Evolutionary conservation across 805 yeast genomes (phyloP).

Genomic region (Saccharomycopsis malanga): DNA sequence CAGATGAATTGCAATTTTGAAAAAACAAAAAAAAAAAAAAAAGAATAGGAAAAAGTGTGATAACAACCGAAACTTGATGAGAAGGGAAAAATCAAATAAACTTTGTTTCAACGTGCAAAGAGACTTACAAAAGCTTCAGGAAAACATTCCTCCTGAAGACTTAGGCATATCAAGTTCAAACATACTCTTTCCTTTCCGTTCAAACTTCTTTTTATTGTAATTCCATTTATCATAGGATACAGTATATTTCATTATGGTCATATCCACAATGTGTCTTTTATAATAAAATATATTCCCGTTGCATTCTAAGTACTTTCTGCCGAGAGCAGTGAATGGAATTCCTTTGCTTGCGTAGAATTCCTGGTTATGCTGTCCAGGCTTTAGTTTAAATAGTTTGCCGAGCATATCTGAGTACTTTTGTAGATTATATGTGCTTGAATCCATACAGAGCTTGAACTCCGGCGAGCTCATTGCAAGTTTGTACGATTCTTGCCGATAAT

Average conservation of each 20-base stretch:
- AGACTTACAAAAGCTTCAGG: not conserved
- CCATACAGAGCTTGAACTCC: conserved; percentile 1
- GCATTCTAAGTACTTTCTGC: conserved; percentile 3
- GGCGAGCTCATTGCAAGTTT: conserved; percentile 5
- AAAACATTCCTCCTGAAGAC: not conserved
- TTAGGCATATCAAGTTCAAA: not conserved
- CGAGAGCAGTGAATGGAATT: conserved; percentile 19
- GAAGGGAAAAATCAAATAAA: no score
- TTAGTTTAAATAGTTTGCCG: not conserved
- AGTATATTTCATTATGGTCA: not conserved
- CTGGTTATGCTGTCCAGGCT: conserved; percentile 1
- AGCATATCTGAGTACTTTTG: not conserved
- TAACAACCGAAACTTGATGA: no score
- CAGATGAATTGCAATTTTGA: not conserved
- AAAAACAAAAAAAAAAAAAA: no score
- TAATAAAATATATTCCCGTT: not conserved
- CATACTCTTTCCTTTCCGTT: not conserved
- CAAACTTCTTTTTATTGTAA: not conserved
- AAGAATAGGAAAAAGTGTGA: not conserved
- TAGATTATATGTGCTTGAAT: not conserved
- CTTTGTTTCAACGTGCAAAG: no score
- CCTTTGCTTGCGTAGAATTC: conserved; percentile 12
- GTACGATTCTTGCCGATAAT: conserved; percentile 1
- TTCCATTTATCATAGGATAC: not conserved
- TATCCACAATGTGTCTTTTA: not conserved